Conservation (phyloP, 768 basidiomycete genomes). For the Cantharellus anzutake region DNA sequence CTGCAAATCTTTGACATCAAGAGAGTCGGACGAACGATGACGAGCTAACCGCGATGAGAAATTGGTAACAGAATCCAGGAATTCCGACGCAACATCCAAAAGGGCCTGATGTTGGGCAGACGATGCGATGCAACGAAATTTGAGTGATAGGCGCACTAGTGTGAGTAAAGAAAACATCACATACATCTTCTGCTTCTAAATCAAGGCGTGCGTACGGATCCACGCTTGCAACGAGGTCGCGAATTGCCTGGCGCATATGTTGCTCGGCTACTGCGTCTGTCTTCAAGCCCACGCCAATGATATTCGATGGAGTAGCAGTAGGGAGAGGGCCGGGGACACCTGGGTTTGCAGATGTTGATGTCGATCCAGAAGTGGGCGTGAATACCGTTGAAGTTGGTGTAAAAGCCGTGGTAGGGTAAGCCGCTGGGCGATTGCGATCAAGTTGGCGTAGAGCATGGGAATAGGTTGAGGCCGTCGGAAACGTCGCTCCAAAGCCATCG, state of each 20-base stretch:
- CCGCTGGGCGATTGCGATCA: too few species aligned
- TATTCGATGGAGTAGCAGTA: neutral
- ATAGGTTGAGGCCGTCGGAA: too few species aligned
- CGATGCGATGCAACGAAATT: neutral
- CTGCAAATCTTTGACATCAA: conserved; percentile 90
- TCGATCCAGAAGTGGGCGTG: too few species aligned
- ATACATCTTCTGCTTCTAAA: conserved; percentile 75
- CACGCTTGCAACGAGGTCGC: conserved; percentile 76
- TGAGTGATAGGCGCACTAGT: neutral
- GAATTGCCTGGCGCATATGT: conserved; percentile 49
- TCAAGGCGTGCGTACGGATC: conserved; percentile 85
- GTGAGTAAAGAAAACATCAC: conserved; percentile 16
- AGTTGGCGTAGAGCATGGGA: too few species aligned
- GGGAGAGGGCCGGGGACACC: too few species aligned
- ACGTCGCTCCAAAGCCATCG: too few species aligned
- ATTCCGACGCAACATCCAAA: conserved; percentile 84
- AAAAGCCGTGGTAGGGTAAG: too few species aligned
- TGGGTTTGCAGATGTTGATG: too few species aligned
- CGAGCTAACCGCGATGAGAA: conserved; percentile 85
- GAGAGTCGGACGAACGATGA: conserved; percentile 69
- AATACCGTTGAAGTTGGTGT: too few species aligned
- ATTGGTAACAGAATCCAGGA: conserved; percentile 88
- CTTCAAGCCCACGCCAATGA: neutral
- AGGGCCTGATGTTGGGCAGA: conserved; percentile 35
- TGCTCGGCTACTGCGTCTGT: neutral